phyloP scores from a whole-genome alignment of 139 green algal species.

The Medakamo hakoo region DNA sequence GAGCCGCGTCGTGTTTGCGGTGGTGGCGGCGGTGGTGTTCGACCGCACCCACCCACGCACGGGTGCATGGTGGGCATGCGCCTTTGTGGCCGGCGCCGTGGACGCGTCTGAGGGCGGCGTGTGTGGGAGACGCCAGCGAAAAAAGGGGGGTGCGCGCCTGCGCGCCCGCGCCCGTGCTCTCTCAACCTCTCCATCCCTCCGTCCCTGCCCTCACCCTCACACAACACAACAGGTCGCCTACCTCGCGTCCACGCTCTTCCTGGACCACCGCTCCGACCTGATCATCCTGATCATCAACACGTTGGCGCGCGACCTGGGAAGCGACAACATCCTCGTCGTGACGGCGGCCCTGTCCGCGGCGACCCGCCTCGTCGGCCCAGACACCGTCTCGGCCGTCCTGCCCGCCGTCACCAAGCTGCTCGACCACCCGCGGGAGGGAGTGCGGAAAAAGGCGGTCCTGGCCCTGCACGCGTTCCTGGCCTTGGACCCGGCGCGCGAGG shows the following conservation, averaged over 20 bases:
- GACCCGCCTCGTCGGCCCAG: constrained; percentile 47
- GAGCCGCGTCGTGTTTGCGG: too few species aligned
- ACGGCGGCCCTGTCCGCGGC: constrained; percentile 37
- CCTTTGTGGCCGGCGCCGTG: too few species aligned
- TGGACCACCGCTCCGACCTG: constrained; percentile 77
- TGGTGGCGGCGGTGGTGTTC: too few species aligned
- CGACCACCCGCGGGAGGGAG: constrained; percentile 55
- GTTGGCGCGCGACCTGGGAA: constrained; percentile 76
- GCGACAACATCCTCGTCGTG: constrained; percentile 79
- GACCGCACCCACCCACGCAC: too few species aligned
- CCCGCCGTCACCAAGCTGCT: constrained; percentile 48
- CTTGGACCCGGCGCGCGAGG: constrained; percentile 46
- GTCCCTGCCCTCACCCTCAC: background rate
- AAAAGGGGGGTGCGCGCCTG: too few species aligned
- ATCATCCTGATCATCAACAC: constrained; percentile 95
- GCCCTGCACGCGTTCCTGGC: constrained; percentile 61
- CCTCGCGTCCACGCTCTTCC: constrained; percentile 74
- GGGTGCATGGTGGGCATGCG: too few species aligned
- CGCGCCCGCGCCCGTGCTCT: too few species aligned
- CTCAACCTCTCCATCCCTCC: too few species aligned
- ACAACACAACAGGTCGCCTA: constrained; percentile 60
- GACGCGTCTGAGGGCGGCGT: too few species aligned
- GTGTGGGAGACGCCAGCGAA: too few species aligned
- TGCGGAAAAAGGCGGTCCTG: constrained; percentile 94
- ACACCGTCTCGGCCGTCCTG: constrained; percentile 77